Evolutionary conservation across 129 eudicot genomes (phyloP), one percentile per base, ranked within the genome.

Genomic region (Chrysanthemum seticuspe): DNA sequence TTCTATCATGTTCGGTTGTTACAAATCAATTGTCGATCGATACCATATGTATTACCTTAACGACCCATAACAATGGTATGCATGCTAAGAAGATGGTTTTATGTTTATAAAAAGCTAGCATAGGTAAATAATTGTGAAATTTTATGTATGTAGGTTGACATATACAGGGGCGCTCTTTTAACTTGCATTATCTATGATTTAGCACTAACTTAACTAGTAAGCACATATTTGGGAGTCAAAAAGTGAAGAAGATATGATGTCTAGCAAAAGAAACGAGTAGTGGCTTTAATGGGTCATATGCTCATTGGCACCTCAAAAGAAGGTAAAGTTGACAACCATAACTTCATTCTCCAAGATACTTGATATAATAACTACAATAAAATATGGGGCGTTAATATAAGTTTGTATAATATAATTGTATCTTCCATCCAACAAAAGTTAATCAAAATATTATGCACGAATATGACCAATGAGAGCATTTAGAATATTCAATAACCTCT

Each of bases 291-390:
- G 63, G 81, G 61, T 36, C 44, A 53, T 65, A 65, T 77, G 81
- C 65, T 62, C 45, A 45, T 70, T 77, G 29, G 36, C 65, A 52
- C 76, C 76, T 70, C 71, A 77, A 77, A 77, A 77, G 76, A 70
- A 77, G 81, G 81, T 64, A 77, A 77, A 77, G 81, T 70, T 70
- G 65, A 77, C 76, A 70, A 53, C 81, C 45, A 52, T 69, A 73
- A 29, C 77, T 61, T 73, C 69, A 61, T 15, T 49, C 77, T 65
- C 71, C 76, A 77, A 70, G 65, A 77, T 70, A 61, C 57, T 69
- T 31, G 34, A 51, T 31, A 14, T 14, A 48, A 59, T 70, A 45
- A 54, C 66, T 61, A 45, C 36, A 60, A 77, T 3, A 18, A 29
- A 60, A 48, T 23, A 23, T 23, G 21, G 21, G 21, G 21, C 21